Base-by-base conservation (phyloP, 2,329 filamentous ascomycete genomes). In the Trichoderma sp. region DNA sequence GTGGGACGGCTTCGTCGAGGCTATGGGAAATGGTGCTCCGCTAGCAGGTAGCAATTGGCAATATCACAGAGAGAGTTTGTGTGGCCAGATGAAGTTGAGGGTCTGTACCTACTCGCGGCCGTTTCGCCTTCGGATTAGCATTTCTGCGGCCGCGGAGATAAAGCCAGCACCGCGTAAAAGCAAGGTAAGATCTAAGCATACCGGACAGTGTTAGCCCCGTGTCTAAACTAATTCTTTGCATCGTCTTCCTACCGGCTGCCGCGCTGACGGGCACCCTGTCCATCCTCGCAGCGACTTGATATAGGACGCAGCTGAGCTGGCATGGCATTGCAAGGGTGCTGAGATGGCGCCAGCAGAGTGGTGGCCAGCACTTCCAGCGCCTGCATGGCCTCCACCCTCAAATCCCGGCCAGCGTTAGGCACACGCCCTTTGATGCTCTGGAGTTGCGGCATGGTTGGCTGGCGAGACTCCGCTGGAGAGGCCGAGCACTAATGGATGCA, bases 121-220 rank as follows among this genome's bases (percentile, higher is more conserved):
- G 32, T 24, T 55, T 28, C 39, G 10, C 8, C 59, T 13, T 30
- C 11, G 49, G 49, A 64, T 54, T 28, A 43, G 58, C 11, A 43
- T 43, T 37, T 24, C 6, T 55, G 60, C 60, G 60, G 60, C 60
- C 60, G 49, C 60, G 60, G 34, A 39, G 34, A 55, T 55, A 30
- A 30, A 14, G 10, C 32, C 32, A 43, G 34, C 13, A 18, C 14
- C 37, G 11, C 2, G 3, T 5, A 46, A 52, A 43, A 46, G 24
- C 51, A 56, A 56, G 61, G 61, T 56, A 46, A 56, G 61, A 65
- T 65, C 61, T 65, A 65, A 65, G 51, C 61, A 65, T 65, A 56
- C 61, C 37, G 37, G 14, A 65, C 37, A 56, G 51, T 46, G 37
- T 46, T 65, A 65, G 61, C 60, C 60, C 37, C 21, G 60, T 34